A percentile compares a stretch with the other conserved stretches of the same genome.
Conservation (phyloP, 2,329 filamentous ascomycete species). For the Colletotrichum paranaense region DNA sequence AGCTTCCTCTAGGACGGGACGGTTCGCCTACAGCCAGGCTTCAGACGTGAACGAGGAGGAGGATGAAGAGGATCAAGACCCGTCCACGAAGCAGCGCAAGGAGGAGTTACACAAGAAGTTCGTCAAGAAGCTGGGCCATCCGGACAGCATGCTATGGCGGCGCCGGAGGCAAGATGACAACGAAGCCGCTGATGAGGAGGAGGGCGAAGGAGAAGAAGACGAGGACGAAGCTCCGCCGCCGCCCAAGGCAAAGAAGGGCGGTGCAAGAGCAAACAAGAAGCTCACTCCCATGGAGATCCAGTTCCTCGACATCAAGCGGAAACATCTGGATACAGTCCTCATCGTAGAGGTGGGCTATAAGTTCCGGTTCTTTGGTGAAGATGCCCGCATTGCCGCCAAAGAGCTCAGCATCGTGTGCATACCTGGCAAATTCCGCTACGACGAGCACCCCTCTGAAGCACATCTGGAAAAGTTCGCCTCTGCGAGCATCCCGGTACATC, state of each 20-base stretch:
- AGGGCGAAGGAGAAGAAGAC: conserved; percentile 64
- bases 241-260: conserved; percentile 73
- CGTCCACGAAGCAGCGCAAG: conserved; percentile 66
- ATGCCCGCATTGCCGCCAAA: conserved; percentile 88
- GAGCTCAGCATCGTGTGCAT: conserved; percentile 96
- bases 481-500: conserved; percentile 93
- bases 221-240: conserved; percentile 63
- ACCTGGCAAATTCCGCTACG: conserved; percentile 92
- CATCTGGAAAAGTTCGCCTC: conserved; percentile 94
- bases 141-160: conserved; percentile 81
- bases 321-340: conserved; percentile 88
- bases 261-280: conserved; percentile 67
- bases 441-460: conserved; percentile 93
- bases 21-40: conserved; percentile 62
- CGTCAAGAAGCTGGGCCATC: conserved; percentile 88
- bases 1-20: conserved; percentile 57
- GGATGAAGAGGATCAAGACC: conserved; percentile 60
- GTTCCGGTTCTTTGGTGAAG: conserved; percentile 96
- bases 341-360: conserved; percentile 98
- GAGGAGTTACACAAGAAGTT: conserved; percentile 85
- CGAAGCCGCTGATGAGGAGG: conserved; percentile 64
- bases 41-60: conserved; percentile 49
- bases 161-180: conserved; percentile 65
- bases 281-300: conserved; percentile 96
- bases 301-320: conserved; percentile 91